Evolutionary conservation across 345 rosid genomes (phyloP).

Genomic region (Acer saccharum): DNA sequence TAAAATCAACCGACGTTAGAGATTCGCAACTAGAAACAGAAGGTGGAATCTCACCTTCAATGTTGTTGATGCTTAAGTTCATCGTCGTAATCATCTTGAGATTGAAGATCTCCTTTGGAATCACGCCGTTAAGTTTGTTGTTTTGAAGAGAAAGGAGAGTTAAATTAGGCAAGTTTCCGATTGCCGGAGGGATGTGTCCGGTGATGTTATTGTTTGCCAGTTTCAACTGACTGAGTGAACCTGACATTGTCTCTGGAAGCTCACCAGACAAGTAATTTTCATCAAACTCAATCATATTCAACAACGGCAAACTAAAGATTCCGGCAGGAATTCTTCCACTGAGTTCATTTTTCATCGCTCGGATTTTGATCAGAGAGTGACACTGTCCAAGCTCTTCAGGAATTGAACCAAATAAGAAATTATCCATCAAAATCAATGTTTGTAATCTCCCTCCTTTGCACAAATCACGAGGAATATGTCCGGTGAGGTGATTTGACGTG

Average conservation of each 20-base stretch:
- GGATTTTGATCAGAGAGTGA: conserved; percentile 55
- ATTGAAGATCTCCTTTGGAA: conserved; percentile 56
- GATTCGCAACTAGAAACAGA: conserved; percentile 49
- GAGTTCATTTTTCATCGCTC: conserved; percentile 54
- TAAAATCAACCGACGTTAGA: conserved; percentile 62
- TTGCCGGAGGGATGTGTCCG: conserved; percentile 68
- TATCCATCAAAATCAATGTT: conserved; percentile 59
- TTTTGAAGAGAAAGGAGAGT: conserved; percentile 49
- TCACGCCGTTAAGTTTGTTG: conserved; percentile 59
- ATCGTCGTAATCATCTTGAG: conserved; percentile 46
- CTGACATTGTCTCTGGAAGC: conserved; percentile 65
- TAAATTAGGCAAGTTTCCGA: conserved; percentile 49
- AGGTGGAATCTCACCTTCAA: conserved; percentile 63
- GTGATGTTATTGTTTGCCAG: conserved; percentile 60
- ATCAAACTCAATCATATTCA: conserved; percentile 49
- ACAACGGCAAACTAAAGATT: conserved; percentile 53
- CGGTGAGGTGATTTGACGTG: conserved; percentile 68
- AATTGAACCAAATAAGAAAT: conserved; percentile 71
- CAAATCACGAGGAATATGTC: conserved; percentile 62
- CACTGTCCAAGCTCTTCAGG: conserved; percentile 75
- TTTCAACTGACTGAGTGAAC: conserved; percentile 42
- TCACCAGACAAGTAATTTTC: conserved; percentile 76
- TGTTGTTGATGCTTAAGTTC: conserved; percentile 55
- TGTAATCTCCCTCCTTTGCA: conserved; percentile 64
- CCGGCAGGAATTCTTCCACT: conserved; percentile 75